Conservation (phyloP, 2,329 filamentous ascomycete species). For the Clarireedia homoeocarpa region DNA sequence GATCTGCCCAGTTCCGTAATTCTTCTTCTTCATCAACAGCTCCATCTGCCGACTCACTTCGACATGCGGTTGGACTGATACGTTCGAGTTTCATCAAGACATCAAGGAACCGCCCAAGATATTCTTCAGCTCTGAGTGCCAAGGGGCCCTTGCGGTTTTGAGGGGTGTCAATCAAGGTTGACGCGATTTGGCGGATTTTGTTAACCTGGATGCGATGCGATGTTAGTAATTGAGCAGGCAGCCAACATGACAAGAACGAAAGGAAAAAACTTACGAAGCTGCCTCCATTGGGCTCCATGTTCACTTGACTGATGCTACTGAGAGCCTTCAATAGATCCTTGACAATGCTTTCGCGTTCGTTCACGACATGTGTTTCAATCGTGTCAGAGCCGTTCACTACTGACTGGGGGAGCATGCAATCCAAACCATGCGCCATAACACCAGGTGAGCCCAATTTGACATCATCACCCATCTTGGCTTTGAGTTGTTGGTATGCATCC, state of each 20-base stretch:
- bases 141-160: conserved; percentile 43
- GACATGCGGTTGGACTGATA: conserved; percentile 33
- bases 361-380: conserved; percentile 46
- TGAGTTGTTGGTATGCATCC: conserved; percentile 51
- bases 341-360: conserved; percentile 75
- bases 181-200: conserved; percentile 80
- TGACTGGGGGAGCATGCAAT: conserved; percentile 28
- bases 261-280: conserved; percentile 46
- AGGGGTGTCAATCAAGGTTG: conserved; percentile 63
- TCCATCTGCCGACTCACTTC: conserved; percentile 30
- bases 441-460: conserved; percentile 16
- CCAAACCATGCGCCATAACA: conserved; percentile 22
- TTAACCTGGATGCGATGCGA: conserved; percentile 43
- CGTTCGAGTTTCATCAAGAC: conserved; percentile 65
- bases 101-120: conserved; percentile 64
- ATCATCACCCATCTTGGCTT: conserved; percentile 18
- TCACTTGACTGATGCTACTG: conserved; percentile 70
- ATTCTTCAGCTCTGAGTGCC: conserved; percentile 57
- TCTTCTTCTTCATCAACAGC: conserved; percentile 68
- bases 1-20: conserved; percentile 67
- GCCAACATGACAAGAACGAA: neutral
- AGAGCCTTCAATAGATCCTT: conserved; percentile 70
- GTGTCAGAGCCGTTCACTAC: conserved; percentile 37
- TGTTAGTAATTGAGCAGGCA: neutral
- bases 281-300: conserved; percentile 67